Base-by-base conservation (phyloP, 768 basidiomycete species). In the Sistotremastrum niveocremeum region DNA sequence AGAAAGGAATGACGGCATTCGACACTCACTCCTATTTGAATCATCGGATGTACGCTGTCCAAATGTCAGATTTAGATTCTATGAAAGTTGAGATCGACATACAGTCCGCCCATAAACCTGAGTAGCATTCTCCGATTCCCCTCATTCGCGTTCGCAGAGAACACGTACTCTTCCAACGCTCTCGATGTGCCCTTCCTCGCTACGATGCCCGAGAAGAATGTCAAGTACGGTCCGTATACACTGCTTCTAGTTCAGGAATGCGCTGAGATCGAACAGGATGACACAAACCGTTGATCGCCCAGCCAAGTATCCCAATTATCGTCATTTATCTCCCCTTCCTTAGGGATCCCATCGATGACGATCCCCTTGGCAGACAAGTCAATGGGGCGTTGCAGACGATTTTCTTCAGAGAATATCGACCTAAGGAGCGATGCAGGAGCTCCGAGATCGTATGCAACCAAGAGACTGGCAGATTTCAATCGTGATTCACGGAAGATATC, bases 361-460 rank as follows among this genome's bases (percentile, higher is more conserved):
- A 60, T 60, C 29, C 66, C 63, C 7, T 59, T 57, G 20, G 64
- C 62, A 44, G 64, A 62, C 2, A 62, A 49, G 33, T 64, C 51
- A 11, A 72, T 67, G 0, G 71, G 68, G 4, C 68, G 56, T 49
- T 71, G 68, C 1, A 49, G 52, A 34, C 56, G 52, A 2, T 57
- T 57, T 42, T 73, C 68, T 5, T 58, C 54, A 9, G 71, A 67
- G 46, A 73, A 74, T 29, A 76, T 73, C 45, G 70, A 68, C 48
- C 71, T 64, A 35, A 79, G 47, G 30, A 72, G 58, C 6, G 60
- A 58, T 0, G 70, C 51, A 10, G 72, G 49, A 4, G 75, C 74
- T 3, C 75, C 76, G 3, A 77, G 53, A 57, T 77, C 75, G 48
- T 77, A 77, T 2, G 73, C 71, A 1, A 73, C 73, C 2, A 78